These are phyloP conservation scores for Tilletia caries DNA, from an alignment of 1,284 basidiomycete species.

Conservation along the genomic window DNA sequence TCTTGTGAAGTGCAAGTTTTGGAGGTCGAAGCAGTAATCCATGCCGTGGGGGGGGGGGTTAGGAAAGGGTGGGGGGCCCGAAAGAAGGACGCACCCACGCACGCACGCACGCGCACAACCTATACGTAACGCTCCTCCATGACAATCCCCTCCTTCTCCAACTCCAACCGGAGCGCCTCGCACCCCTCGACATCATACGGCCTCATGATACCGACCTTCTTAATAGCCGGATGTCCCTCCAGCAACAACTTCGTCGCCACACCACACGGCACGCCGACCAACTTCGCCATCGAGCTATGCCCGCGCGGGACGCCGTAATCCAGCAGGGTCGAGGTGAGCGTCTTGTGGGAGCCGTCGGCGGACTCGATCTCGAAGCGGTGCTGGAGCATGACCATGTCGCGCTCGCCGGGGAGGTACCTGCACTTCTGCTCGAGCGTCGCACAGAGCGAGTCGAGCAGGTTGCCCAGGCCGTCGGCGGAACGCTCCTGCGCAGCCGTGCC, in stretches of 20 bases:
- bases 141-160: conserved; percentile 51
- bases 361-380: conserved; percentile 64
- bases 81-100: too few species aligned
- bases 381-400: conserved; percentile 94
- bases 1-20: too few species aligned
- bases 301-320: conserved; percentile 76
- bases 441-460: conserved; percentile 91
- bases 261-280: conserved; percentile 90
- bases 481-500: conserved; percentile 58
- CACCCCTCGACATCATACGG: conserved; percentile 75
- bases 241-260: conserved; percentile 72
- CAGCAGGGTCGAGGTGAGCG: conserved; percentile 85
- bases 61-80: too few species aligned
- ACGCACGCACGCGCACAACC: too few species aligned
- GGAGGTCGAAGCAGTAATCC: too few species aligned
- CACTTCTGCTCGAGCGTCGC: conserved; percentile 85
- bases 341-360: conserved; percentile 66
- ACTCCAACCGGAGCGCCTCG: conserved; percentile 50
- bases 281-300: conserved; percentile 89
- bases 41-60: too few species aligned
- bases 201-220: conserved; percentile 62
- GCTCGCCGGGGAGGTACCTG: conserved; percentile 84
- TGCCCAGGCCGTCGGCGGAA: conserved; percentile 66
- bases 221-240: conserved; percentile 65
- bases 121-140: conserved; percentile 50